These are phyloP conservation scores for Vishniacozyma victoriae DNA, from an alignment of 768 basidiomycete genomes.

Conservation along the genomic window DNA sequence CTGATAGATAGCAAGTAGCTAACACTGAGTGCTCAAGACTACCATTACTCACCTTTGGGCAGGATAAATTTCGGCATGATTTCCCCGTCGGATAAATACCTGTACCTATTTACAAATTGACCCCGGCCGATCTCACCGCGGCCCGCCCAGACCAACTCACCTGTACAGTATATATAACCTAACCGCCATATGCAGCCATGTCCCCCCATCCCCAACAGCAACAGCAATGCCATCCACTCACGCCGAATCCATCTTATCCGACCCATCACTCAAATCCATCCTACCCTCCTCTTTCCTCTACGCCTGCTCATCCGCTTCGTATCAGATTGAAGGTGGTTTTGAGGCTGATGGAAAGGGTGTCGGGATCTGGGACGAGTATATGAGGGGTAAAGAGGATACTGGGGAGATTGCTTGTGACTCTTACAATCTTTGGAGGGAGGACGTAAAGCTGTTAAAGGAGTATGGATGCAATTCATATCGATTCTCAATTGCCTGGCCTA, in stretches of 20 bases:
- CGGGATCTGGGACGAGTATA: slow-evolving; percentile 10
- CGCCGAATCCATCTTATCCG: background rate
- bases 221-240: too few relatives aligned
- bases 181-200: too few relatives aligned
- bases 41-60: too few relatives aligned
- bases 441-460: slow-evolving; percentile 56
- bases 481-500: slow-evolving; percentile 66
- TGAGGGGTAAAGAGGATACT: slow-evolving; percentile 21
- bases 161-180: too few relatives aligned
- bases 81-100: too few relatives aligned
- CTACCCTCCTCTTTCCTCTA: slow-evolving; percentile 21
- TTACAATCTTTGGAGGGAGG: slow-evolving; percentile 63
- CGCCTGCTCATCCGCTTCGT: slow-evolving; percentile 20
- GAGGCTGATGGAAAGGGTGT: slow-evolving; percentile 25
- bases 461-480: slow-evolving; percentile 67
- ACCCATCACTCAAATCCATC: background rate
- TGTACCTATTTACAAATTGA: too few relatives aligned
- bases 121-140: too few relatives aligned
- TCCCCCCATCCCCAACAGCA: too few relatives aligned
- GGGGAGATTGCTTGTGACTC: slow-evolving; percentile 68
- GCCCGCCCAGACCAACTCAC: too few relatives aligned
- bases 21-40: too few relatives aligned
- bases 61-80: too few relatives aligned
- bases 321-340: slow-evolving; percentile 28
- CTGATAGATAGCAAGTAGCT: too few relatives aligned